These are phyloP conservation scores for Athelia psychrophila DNA, from an alignment of 1,284 basidiomycete genomes.

Conservation along the genomic window DNA sequence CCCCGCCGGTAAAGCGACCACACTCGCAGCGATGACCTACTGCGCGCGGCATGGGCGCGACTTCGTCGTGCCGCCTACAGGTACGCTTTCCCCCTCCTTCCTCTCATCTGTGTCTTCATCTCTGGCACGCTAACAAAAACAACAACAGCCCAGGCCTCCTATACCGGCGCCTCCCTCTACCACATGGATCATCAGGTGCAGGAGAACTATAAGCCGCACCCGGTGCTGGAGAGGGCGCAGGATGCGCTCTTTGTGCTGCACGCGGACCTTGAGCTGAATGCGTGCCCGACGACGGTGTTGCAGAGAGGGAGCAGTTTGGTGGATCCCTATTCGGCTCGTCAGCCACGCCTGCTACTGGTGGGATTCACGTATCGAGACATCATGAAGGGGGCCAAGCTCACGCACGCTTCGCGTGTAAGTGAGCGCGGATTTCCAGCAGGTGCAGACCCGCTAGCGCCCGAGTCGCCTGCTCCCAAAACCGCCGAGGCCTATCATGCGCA, in stretches of 20 bases:
- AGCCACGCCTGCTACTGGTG: constrained; percentile 18
- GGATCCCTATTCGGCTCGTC: constrained; percentile 83
- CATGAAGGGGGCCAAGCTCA: constrained; percentile 72
- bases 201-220: constrained; percentile 74
- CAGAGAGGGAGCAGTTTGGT: constrained; percentile 86
- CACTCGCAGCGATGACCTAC: constrained; percentile 89
- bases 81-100: too few species aligned
- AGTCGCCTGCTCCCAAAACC: too few species aligned
- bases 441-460: too few species aligned
- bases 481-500: too few species aligned
- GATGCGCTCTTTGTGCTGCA: constrained; percentile 86
- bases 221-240: constrained; percentile 79
- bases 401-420: too few species aligned
- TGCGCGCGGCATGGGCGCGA: constrained; percentile 84
- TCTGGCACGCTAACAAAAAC: too few species aligned
- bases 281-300: constrained; percentile 78
- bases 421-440: too few species aligned
- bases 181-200: constrained; percentile 83
- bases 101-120: too few species aligned
- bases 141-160: too few species aligned
- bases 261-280: constrained; percentile 88
- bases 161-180: constrained; percentile 87
- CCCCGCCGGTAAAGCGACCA: constrained; percentile 85
- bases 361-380: too few species aligned
- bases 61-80: constrained; percentile 84